Base-by-base conservation (phyloP, 169 alveolate species). In the Plasmodium blacklocki region DNA sequence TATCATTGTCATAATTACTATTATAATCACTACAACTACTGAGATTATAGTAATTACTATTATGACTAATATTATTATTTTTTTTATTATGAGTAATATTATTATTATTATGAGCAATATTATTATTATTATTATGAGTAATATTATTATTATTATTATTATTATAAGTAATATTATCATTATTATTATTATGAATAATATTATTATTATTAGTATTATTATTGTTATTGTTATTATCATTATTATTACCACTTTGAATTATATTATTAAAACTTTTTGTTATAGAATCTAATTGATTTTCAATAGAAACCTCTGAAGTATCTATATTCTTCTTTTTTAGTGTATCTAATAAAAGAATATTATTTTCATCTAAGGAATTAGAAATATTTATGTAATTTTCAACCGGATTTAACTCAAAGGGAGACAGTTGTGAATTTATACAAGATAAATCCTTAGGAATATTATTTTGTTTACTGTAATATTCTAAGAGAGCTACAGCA, bases 371-470 rank as follows among this genome's bases (percentile, higher is more conserved):
- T n/a, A 75, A 15, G 11, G 54, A 3, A 19, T 75, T 59, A 29
- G 68, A 15, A 43, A 47, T 23, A 26, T 26, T 63, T 29, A 67
- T 47, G 39, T 14, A 23, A 4, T 62, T 43, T 47, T 32, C 50
- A 23, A 21, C 19, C 0, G 88, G 75, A 0, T 75, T 29, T 43
- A 75, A 18, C 8, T 43, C 39, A 8, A 49, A 32, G n/a, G 68
- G 15, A 8, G 62, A 63, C 1, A 45, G 15, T 4, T 58, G 45
- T 12, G 70, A 29, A 12, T 75, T 75, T 8, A 75, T 39, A 54
- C 15, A 75, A 63, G 19, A 75, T 12, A 75, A 21, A 26, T 75
- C 88, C 21, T 75, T 62, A 14, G 74, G 50, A 47, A 75, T 7
- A 9, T 56, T 7, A 47, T 47, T 62, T 14, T 18, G 23, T 52